Conservation (phyloP, 306 rosid species). For the Rubus idaeus region DNA sequence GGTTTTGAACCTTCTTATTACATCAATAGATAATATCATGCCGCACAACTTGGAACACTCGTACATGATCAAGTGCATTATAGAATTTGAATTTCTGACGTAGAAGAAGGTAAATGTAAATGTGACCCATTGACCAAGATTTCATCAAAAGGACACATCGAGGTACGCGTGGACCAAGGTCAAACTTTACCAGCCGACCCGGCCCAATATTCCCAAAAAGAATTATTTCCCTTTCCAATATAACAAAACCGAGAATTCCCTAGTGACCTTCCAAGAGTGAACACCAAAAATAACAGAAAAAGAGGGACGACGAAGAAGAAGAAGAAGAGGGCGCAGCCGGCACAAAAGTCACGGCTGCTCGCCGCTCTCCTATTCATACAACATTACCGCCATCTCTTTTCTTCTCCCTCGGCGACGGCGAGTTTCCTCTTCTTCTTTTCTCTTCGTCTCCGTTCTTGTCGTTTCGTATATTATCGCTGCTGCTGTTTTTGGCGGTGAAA, state of each 20-base stretch:
- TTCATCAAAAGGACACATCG: too few species aligned
- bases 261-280: not conserved
- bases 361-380: not conserved
- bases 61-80: too few species aligned
- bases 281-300: slow-evolving; percentile 1
- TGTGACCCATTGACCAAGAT: too few species aligned
- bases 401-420: not conserved
- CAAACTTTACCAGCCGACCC: not conserved
- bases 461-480: not conserved
- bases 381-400: not conserved
- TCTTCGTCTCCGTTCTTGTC: not conserved
- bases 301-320: too few species aligned
- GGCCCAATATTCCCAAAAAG: not conserved
- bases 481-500: not conserved
- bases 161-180: not conserved
- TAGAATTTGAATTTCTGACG: too few species aligned
- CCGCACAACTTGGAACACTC: too few species aligned
- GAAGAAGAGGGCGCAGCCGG: not conserved
- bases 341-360: not conserved
- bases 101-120: too few species aligned
- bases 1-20: too few species aligned
- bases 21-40: too few species aligned
- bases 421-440: not conserved
- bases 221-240: too few species aligned
- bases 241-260: not conserved